A percentile compares a stretch with the other conserved stretches of the same genome.
phyloP scores from a whole-genome alignment of 1,284 basidiomycete species.

The Fereydounia khargensis region DNA sequence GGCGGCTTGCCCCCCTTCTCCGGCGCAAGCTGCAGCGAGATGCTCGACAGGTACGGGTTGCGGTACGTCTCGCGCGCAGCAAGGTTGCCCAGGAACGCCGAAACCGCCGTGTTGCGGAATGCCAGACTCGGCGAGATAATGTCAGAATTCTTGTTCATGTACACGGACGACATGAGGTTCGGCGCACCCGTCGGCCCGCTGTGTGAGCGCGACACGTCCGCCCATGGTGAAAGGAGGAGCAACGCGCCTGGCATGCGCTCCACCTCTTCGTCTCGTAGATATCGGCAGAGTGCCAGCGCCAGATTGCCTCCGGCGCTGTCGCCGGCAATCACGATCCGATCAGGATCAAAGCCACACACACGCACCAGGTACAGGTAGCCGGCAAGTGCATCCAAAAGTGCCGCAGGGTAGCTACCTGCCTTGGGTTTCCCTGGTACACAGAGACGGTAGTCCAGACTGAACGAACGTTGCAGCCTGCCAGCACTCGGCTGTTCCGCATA shows the following conservation, averaged over 20 bases:
- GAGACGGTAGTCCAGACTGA: conserved; percentile 50
- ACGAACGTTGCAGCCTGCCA: conserved; percentile 35
- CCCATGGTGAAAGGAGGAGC: conserved; percentile 52
- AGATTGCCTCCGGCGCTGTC: conserved; percentile 73
- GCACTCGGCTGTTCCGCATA: not conserved
- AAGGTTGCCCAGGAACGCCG: conserved; percentile 43
- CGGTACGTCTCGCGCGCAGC: conserved; percentile 48
- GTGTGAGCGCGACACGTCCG: conserved; percentile 51
- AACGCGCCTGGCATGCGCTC: conserved; percentile 28
- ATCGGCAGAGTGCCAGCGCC: conserved; percentile 62
- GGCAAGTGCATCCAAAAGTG: conserved; percentile 45
- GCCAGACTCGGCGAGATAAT: conserved; percentile 40
- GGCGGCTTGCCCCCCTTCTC: conserved; percentile 30
- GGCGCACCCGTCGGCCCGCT: conserved; percentile 41
- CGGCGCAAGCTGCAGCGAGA: conserved; percentile 44
- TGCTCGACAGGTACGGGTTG: conserved; percentile 50
- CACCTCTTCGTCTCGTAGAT: conserved; percentile 52
- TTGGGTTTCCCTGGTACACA: conserved; percentile 35
- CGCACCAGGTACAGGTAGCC: conserved; percentile 49
- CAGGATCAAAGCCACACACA: conserved; percentile 41
- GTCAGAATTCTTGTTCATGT: conserved; percentile 39
- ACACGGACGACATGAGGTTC: conserved; percentile 34
- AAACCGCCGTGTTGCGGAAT: conserved; percentile 51
- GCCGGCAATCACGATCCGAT: conserved; percentile 67
- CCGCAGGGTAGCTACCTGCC: conserved; percentile 46